A percentile compares a stretch with the other conserved stretches of the same genome.
These are phyloP conservation scores for Bretschneidera sinensis DNA, from an alignment of 345 rosid species.

Conservation along the genomic window DNA sequence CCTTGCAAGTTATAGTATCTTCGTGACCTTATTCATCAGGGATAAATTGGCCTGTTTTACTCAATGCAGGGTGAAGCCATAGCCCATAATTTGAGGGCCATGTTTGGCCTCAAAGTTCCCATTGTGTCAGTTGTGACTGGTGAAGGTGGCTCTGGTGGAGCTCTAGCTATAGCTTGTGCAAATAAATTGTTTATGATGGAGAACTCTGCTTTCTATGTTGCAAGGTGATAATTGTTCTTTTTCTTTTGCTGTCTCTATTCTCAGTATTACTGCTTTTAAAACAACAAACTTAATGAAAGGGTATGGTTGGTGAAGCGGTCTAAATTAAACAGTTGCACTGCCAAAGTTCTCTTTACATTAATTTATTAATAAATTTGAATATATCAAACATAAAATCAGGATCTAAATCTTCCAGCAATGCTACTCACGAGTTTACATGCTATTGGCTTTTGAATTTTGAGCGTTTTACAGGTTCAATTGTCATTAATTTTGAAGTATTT, in stretches of 20 bases:
- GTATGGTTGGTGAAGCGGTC: background rate
- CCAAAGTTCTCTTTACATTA: no score
- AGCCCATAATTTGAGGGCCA: constrained; percentile 66
- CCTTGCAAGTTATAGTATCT: background rate
- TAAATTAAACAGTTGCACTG: no score
- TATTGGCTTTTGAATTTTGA: no score
- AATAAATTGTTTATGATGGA: constrained; percentile 70
- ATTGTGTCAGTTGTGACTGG: constrained; percentile 64
- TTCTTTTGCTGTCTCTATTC: no score
- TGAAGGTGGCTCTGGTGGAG: constrained; percentile 90
- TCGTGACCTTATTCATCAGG: no score
- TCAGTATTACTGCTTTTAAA: no score
- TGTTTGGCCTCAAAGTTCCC: constrained; percentile 79
- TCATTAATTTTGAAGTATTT: no score
- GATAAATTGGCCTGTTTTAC: constrained; percentile 8
- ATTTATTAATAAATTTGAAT: no score
- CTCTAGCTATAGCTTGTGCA: constrained; percentile 73
- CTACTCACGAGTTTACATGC: no score
- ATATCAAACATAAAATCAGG: no score
- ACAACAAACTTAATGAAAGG: background rate
- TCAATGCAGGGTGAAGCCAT: constrained; percentile 70
- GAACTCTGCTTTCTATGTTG: constrained; percentile 71
- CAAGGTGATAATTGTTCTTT: constrained; percentile 39
- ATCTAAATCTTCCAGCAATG: no score
- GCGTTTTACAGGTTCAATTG: no score